Evolutionary conservation across 768 basidiomycete species (phyloP).

Genomic region (Xerocomellus amylosporus): DNA sequence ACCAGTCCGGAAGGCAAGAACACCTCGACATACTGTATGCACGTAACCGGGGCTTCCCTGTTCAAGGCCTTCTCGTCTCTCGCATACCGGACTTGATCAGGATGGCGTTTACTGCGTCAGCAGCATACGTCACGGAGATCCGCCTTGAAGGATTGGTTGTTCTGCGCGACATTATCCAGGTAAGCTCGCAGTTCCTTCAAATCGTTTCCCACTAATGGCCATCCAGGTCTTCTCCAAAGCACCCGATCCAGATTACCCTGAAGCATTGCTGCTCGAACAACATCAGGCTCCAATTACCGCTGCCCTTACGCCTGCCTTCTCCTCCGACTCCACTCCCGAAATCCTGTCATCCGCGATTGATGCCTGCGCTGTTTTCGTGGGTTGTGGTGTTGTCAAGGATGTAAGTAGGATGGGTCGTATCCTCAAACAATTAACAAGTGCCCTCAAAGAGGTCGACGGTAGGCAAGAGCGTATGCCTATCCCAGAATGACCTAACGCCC

Average conservation of each 20-base stretch:
- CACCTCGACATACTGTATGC: constrained; percentile 81
- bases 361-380: constrained; percentile 93
- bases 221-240: constrained; percentile 79
- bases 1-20: constrained; percentile 69
- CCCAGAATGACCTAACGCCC: constrained; percentile 6
- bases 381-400: constrained; percentile 92
- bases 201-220: constrained; percentile 3
- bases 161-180: constrained; percentile 89
- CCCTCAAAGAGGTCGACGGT: constrained; percentile 91
- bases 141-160: constrained; percentile 88
- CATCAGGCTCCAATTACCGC: constrained; percentile 98
- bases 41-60: constrained; percentile 52
- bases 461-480: constrained; percentile 1
- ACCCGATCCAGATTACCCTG: constrained; percentile 91
- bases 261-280: constrained; percentile 88
- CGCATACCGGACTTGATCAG: constrained; percentile 91
- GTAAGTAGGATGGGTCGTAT: constrained; percentile 91
- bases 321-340: constrained; percentile 92
- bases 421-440: constrained; percentile 80
- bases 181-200: constrained; percentile 28
- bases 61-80: constrained; percentile 69
- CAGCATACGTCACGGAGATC: constrained; percentile 95
- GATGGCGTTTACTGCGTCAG: constrained; percentile 97
- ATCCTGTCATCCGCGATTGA: constrained; percentile 90
- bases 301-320: constrained; percentile 94